Evolutionary conservation across 345 rosid genomes (phyloP).

Genomic region (Populus simonii): DNA sequence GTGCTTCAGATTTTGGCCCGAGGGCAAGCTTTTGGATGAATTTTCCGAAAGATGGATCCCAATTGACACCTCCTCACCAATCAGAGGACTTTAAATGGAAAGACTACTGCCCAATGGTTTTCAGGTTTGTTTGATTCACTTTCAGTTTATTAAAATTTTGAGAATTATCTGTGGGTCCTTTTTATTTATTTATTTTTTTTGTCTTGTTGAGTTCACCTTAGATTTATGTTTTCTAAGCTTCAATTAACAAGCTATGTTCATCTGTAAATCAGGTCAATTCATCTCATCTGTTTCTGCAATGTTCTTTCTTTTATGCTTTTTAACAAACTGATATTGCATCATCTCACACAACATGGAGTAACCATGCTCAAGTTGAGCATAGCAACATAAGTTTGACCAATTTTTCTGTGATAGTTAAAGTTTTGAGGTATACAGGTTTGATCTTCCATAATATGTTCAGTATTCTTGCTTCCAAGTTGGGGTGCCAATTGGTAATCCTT

Average conservation of each 20-base stretch:
- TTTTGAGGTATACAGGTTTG: too few relatives aligned
- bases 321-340: neutral
- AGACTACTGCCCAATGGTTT: slow-evolving; percentile 98
- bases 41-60: slow-evolving; percentile 89
- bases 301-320: neutral
- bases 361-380: neutral
- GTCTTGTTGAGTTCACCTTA: neutral
- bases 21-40: slow-evolving; percentile 97
- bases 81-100: slow-evolving; percentile 97
- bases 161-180: neutral
- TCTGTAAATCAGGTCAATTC: neutral
- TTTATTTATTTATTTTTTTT: neutral
- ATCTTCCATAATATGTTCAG: neutral
- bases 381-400: neutral
- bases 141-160: slow-evolving; percentile 7
- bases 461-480: neutral
- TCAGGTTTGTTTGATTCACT: slow-evolving; percentile 57
- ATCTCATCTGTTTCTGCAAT: neutral
- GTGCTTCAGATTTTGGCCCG: slow-evolving; percentile 86
- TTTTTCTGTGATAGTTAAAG: neutral
- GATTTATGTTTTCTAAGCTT: neutral
- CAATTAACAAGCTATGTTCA: neutral
- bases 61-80: slow-evolving; percentile 85
- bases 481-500: too few relatives aligned
- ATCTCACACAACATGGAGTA: neutral